A percentile compares a stretch with the other conserved stretches of the same genome.
Conservation (phyloP, 495 filamentous ascomycete species). For the Aspergillus conjunctus region DNA sequence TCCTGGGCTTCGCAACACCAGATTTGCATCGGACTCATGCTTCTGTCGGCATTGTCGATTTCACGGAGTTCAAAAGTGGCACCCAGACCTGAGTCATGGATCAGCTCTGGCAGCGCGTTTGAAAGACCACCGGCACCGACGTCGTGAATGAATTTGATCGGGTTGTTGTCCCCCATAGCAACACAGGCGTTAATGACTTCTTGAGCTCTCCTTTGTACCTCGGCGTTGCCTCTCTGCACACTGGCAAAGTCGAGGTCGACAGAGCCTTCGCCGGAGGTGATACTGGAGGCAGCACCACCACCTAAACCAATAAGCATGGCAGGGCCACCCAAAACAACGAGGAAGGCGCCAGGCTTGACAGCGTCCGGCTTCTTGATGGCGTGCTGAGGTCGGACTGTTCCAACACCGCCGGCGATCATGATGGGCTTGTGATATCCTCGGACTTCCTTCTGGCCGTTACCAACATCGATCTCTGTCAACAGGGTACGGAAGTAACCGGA, state of each 20-base stretch:
- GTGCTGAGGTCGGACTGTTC: constrained; percentile 92
- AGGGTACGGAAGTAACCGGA: constrained; percentile 89
- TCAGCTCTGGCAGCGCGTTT: constrained; percentile 89
- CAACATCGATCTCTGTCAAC: constrained; percentile 62
- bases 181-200: constrained; percentile 95
- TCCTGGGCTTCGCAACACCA: constrained; percentile 98
- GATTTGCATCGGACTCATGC: constrained; percentile 93
- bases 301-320: constrained; percentile 97
- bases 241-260: constrained; percentile 93
- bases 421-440: constrained; percentile 98
- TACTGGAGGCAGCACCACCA: constrained; percentile 91
- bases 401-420: constrained; percentile 96
- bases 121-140: constrained; percentile 94
- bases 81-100: constrained; percentile 86
- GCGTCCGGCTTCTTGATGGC: constrained; percentile 77
- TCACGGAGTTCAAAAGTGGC: constrained; percentile 90
- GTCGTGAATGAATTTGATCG: constrained; percentile 95
- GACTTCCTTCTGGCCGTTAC: constrained; percentile 66
- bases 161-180: constrained; percentile 77
- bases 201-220: constrained; percentile 92
- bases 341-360: constrained; percentile 79
- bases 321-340: constrained; percentile 91
- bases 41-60: constrained; percentile 82
- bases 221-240: constrained; percentile 89
- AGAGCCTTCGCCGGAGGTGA: constrained; percentile 82